phyloP scores from a whole-genome alignment of 495 filamentous ascomycete genomes.

The Hyaloscypha variabilis region DNA sequence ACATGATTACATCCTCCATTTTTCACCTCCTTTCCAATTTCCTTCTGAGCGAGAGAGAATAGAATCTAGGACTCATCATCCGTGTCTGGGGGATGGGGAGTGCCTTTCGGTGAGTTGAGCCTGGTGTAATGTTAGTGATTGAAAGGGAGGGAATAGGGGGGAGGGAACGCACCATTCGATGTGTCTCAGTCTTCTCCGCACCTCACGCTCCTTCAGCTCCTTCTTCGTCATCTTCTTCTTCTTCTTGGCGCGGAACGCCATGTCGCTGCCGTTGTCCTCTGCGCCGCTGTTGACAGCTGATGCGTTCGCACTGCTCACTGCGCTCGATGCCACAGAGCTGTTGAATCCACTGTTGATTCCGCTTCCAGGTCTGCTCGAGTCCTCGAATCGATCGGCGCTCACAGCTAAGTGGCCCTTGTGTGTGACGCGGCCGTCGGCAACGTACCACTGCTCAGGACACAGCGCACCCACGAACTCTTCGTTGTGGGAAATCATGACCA shows the following conservation, averaged over 20 bases:
- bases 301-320: conserved; percentile 60
- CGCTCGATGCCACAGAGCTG: conserved; percentile 60
- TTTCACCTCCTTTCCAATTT: no score
- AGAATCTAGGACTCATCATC: conserved; percentile 65
- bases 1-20: neutral
- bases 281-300: conserved; percentile 82
- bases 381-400: conserved; percentile 83
- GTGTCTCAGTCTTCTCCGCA: conserved; percentile 83
- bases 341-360: conserved; percentile 49
- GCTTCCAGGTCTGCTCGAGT: conserved; percentile 59
- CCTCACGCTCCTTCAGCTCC: conserved; percentile 92
- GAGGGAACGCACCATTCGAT: conserved; percentile 82
- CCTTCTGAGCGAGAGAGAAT: neutral
- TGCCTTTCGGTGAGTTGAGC: conserved; percentile 64
- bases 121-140: conserved; percentile 33
- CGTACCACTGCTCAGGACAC: conserved; percentile 92
- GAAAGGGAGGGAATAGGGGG: neutral
- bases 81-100: conserved; percentile 75
- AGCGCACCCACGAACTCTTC: conserved; percentile 97
- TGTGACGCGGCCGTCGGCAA: conserved; percentile 82
- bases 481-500: conserved; percentile 99
- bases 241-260: conserved; percentile 89
- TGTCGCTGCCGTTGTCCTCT: conserved; percentile 66
- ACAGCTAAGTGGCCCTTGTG: conserved; percentile 78
- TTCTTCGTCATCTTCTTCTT: conserved; percentile 99